Percentiles rank a stretch among this genome's conserved stretches.
These are phyloP conservation scores for Fomitopsis serialis DNA, from an alignment of 768 basidiomycete species.

Conservation along the genomic window DNA sequence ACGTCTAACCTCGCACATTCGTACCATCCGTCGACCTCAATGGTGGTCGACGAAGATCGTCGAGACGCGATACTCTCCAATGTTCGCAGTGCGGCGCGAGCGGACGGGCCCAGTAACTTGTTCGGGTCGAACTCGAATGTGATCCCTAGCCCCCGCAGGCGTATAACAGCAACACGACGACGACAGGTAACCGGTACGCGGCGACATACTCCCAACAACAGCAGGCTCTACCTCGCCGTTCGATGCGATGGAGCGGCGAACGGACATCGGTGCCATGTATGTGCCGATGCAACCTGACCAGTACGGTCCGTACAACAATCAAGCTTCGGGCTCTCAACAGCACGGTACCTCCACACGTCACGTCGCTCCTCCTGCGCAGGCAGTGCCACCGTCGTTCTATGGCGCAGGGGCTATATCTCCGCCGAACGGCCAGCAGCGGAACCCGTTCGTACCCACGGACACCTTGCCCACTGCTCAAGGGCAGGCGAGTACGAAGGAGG, in stretches of 20 bases:
- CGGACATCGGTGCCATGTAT: conserved; percentile 66
- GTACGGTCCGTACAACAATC: conserved; percentile 49
- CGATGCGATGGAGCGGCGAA: conserved; percentile 56
- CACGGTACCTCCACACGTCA: conserved; percentile 33
- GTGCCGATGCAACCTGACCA: conserved; percentile 83
- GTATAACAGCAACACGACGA: conserved; percentile 48
- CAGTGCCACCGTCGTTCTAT: conserved; percentile 64
- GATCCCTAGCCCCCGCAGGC: conserved; percentile 77
- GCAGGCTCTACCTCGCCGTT: conserved; percentile 32
- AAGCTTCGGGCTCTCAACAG: conserved; percentile 27
- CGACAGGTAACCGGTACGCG: conserved; percentile 57
- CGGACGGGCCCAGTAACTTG: conserved; percentile 36
- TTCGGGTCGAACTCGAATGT: conserved; percentile 42
- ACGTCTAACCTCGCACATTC: conserved; percentile 62
- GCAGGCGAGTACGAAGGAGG: conserved; percentile 45
- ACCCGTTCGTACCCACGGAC: conserved; percentile 22
- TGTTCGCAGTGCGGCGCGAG: conserved; percentile 58
- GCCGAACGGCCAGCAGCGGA: conserved; percentile 36
- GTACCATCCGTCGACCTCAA: conserved; percentile 53
- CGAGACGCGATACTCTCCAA: conserved; percentile 80
- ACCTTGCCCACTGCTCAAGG: conserved; percentile 25
- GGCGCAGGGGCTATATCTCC: conserved; percentile 51
- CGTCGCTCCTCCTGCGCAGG: conserved; percentile 45
- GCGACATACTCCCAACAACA: conserved; percentile 43
- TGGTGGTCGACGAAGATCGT: conserved; percentile 66